Conservation (phyloP, 2,329 filamentous ascomycete species). For the Aspergillus sp. region DNA sequence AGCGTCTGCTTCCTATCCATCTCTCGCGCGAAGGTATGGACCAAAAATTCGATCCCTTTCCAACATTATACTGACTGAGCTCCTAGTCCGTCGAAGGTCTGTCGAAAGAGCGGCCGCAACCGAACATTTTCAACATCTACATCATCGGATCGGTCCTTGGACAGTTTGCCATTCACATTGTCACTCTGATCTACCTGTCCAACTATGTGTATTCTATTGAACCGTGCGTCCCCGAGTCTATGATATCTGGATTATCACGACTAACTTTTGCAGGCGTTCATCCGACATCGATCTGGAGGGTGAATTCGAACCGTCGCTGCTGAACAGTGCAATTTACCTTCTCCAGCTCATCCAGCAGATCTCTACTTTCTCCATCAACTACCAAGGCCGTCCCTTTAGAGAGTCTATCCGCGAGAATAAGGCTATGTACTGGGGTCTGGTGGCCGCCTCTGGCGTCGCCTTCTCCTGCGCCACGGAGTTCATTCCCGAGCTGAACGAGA, state of each 20-base stretch:
- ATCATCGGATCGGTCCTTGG: constrained; percentile 97
- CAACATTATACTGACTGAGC: constrained; percentile 12
- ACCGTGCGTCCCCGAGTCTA: constrained; percentile 59
- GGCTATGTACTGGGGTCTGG: constrained; percentile 96
- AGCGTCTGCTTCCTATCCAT: constrained; percentile 98
- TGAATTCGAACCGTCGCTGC: constrained; percentile 86
- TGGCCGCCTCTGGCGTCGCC: constrained; percentile 83
- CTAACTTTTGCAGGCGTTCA: constrained; percentile 43
- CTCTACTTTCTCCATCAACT: constrained; percentile 98
- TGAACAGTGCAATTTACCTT: constrained; percentile 96
- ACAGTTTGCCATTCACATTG: constrained; percentile 95
- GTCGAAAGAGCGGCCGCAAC: constrained; percentile 94
- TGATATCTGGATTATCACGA: constrained; percentile 29
- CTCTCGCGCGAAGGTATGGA: constrained; percentile 76
- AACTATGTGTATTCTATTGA: constrained; percentile 81
- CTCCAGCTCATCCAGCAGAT: constrained; percentile 98
- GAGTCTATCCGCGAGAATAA: constrained; percentile 93
- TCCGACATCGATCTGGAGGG: constrained; percentile 82
- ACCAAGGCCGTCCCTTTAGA: constrained; percentile 96
- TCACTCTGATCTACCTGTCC: constrained; percentile 89
- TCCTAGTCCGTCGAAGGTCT: constrained; percentile 78
- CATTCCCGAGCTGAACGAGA: constrained; percentile 89
- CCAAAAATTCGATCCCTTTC: background rate
- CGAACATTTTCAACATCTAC: constrained; percentile 98
- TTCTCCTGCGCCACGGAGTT: constrained; percentile 96